phyloP scores from a whole-genome alignment of 208 protist genomes.

The Herpetomonas tarakana region DNA sequence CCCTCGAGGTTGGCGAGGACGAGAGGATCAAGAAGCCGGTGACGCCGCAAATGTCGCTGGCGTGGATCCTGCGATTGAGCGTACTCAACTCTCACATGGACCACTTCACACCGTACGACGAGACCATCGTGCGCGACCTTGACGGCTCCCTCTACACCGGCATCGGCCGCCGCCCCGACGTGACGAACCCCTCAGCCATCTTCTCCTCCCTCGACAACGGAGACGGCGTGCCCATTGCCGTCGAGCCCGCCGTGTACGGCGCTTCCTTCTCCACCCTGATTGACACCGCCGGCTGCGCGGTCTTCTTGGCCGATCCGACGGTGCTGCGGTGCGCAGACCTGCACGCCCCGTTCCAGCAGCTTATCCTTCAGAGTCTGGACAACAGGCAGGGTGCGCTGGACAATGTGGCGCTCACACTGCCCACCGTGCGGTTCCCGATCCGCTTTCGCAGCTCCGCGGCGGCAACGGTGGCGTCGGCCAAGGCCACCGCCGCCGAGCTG shows the following conservation, averaged over 20 bases:
- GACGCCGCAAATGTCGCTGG: neutral
- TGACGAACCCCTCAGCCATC: neutral
- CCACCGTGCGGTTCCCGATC: neutral
- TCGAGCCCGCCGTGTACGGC: slow-evolving; percentile 23
- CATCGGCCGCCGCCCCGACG: neutral
- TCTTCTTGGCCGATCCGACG: neutral
- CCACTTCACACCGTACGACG: slow-evolving; percentile 2
- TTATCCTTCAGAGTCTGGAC: slow-evolving; percentile 15
- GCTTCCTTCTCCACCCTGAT: slow-evolving; percentile 2
- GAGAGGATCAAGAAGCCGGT: neutral
- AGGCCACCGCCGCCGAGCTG: neutral
- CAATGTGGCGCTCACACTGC: slow-evolving; percentile 8
- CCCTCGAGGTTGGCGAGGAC: neutral
- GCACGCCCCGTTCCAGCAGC: slow-evolving; percentile 9
- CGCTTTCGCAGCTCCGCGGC: neutral
- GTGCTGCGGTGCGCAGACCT: slow-evolving; percentile 7
- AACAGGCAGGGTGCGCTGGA: slow-evolving; percentile 7
- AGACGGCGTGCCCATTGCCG: slow-evolving; percentile 2
- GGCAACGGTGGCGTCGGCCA: slow-evolving; percentile 1
- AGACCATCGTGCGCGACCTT: slow-evolving; percentile 22
- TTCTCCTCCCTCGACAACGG: neutral
- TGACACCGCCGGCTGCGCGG: slow-evolving; percentile 2
- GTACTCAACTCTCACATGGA: neutral
- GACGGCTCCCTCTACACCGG: slow-evolving; percentile 19
- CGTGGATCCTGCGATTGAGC: neutral